Conservation (phyloP, 2,329 filamentous ascomycete species). For the Hymenoscyphus scutula region DNA sequence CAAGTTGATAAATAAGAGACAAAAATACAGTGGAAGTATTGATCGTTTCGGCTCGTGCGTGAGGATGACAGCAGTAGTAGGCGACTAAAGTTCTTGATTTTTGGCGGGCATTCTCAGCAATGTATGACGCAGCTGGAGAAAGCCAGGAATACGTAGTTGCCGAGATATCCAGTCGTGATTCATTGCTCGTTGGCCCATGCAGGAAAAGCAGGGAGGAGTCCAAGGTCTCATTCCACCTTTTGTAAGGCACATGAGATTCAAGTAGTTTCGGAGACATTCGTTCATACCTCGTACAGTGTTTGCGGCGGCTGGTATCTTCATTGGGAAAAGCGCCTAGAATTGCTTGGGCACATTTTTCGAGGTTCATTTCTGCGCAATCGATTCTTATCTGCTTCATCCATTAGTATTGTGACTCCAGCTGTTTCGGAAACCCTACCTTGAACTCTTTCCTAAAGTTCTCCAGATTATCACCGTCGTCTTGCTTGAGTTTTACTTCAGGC, state of each 20-base stretch:
- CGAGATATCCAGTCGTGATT: neutral
- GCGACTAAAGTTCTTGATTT: too few relatives aligned
- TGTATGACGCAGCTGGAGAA: conserved; percentile 2
- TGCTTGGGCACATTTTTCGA: neutral
- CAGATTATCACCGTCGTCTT: conserved; percentile 1
- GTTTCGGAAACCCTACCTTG: neutral
- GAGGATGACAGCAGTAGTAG: too few relatives aligned
- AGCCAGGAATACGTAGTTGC: conserved; percentile 4
- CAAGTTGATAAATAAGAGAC: too few relatives aligned
- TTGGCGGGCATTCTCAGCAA: neutral
- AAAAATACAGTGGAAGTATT: too few relatives aligned
- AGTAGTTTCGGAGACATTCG: neutral
- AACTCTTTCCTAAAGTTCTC: neutral
- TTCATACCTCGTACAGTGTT: neutral
- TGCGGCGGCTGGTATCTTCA: neutral
- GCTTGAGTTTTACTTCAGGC: neutral
- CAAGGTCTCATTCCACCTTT: neutral
- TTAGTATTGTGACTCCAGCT: too few relatives aligned
- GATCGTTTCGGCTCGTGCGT: too few relatives aligned
- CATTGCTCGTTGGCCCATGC: neutral
- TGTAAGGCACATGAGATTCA: neutral
- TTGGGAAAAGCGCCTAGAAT: neutral
- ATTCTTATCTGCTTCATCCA: too few relatives aligned
- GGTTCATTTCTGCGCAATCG: neutral
- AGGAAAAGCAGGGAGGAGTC: conserved; percentile 1